Base-by-base conservation (phyloP, 176 grass and related monocot genomes). In the Pontederia crassipes region DNA sequence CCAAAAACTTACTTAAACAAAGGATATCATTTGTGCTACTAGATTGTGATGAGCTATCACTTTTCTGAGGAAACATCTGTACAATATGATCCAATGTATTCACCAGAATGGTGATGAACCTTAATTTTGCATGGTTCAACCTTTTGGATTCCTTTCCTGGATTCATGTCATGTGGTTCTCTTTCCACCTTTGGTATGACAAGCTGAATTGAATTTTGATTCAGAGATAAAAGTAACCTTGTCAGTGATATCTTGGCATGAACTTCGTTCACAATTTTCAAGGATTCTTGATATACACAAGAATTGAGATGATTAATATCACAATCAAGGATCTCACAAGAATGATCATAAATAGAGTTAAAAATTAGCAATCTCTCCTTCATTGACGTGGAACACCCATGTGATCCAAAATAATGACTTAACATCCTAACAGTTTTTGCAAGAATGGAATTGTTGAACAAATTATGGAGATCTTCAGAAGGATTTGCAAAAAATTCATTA, bases 391-490 rank as follows among this genome's bases (percentile, higher is more conserved):
- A 74, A 71, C 35, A 51, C 48, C 52, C 60, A 61, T 89, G 84
- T 49, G 48, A 66, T 70, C 55, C 49, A 57, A 84, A 70, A 69
- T 68, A 80, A 66, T 72, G 68, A 47, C 53, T 73, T 54, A 90
- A 70, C 80, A 95, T 87, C 56, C 13, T 81, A 76, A 90, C 49
- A 71, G 90, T 65, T 72, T 81, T 95, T 47, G 86, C 90, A 75
- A 95, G 80, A 58, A 89, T 75, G 69, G 90, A 87, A 63, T 9
- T 75, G 61, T 79, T 76, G 63, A 86, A 87, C 86, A 74, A 67
- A 73, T 18, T 60, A 59, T 57, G 72, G 62, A 86, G 77, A 66
- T 87, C 80, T 53, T 75, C 72, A 84, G 84, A 52, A 62, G 90
- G 86, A 50, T 54, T n/a, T 6, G 72, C 54, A 62, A 53, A 59